Evolutionary conservation across 2,329 filamentous ascomycete genomes (phyloP), one percentile per base, ranked within the genome.

Genomic region (Colletotrichum sp.): DNA sequence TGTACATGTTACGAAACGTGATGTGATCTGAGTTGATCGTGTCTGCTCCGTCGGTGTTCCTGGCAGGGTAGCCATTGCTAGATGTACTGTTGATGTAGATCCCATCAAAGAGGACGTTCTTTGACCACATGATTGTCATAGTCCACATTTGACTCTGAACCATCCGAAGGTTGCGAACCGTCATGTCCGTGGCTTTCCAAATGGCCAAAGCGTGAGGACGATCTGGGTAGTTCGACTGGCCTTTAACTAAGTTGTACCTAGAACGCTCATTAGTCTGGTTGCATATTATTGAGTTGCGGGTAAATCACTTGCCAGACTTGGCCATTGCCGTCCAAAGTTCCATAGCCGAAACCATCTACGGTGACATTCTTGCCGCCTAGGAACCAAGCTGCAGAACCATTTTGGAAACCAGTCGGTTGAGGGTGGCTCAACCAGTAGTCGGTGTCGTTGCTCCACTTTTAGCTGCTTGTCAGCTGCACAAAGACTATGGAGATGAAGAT

Each of bases 1-100:
- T 57, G 65, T 68, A 68, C 65, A 68, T 68, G n/a, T 57, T 68
- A 4, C 44, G 65, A 39, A 68, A 68, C 6, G 65, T 68, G 15
- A 68, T 68, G n/a, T 24, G 65, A n/a, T 68, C 65, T 12, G 65
- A 55, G 22, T 68, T 30, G 8, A 68, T 68, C 1, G 65, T 68
- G 28, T 68, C 39, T 55, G 65, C 65, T 2, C 65, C 65, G 8
- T 68, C 65, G 2, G 65, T 68, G 44, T 68, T 68, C 16, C 65
- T 68, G 15, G 65, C 65, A 32, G 36, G 65, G 34, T 66, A 15
- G 2, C 63, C 63, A 13, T 66, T 66, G 34, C 24, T 36, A 0
- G 63, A 39, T 1, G 34, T 48, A 34, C 63, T 66, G 63, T 66
- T 66, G 24, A 66, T 66, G 24, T 66, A 66, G 13, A 66, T 34